These are phyloP conservation scores for Lepiota venenata DNA, from an alignment of 768 basidiomycete genomes.

Conservation along the genomic window DNA sequence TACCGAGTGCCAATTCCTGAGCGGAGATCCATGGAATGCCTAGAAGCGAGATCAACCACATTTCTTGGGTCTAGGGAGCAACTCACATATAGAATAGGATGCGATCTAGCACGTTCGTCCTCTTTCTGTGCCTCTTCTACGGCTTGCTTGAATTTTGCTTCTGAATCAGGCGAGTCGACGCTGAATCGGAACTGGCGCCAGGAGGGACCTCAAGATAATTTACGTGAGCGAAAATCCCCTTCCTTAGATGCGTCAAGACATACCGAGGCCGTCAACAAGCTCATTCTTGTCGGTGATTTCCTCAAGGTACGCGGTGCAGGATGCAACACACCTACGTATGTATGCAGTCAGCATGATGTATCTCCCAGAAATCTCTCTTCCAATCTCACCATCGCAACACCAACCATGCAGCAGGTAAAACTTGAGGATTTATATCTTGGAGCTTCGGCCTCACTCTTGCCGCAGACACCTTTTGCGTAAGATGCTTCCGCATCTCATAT, in stretches of 20 bases:
- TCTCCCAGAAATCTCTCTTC: not conserved
- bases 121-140: conserved; percentile 34
- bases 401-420: conserved; percentile 62
- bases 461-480: conserved; percentile 45
- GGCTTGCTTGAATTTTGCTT: conserved; percentile 56
- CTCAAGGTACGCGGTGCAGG: conserved; percentile 70
- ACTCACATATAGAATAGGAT: conserved; percentile 45
- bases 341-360: not conserved
- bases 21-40: conserved; percentile 69
- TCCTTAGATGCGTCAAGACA: conserved; percentile 3
- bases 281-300: conserved; percentile 55
- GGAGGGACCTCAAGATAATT: conserved; percentile 27
- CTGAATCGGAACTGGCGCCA: conserved; percentile 70
- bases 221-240: not conserved
- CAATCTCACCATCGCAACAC: conserved; percentile 54
- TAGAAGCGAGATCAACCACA: conserved; percentile 18
- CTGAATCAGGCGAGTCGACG: conserved; percentile 69
- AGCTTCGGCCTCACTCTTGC: conserved; percentile 54
- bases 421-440: conserved; percentile 42
- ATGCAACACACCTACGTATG: conserved; percentile 60
- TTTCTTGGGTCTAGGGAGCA: not conserved
- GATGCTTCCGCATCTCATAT: conserved; percentile 55
- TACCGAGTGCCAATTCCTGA: conserved; percentile 72
- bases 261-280: conserved; percentile 51
- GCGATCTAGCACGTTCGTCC: conserved; percentile 38